Evolutionary conservation across 495 filamentous ascomycete species (phyloP), one percentile per base, ranked within the genome.

Genomic region (Penicillium chermesinum): DNA sequence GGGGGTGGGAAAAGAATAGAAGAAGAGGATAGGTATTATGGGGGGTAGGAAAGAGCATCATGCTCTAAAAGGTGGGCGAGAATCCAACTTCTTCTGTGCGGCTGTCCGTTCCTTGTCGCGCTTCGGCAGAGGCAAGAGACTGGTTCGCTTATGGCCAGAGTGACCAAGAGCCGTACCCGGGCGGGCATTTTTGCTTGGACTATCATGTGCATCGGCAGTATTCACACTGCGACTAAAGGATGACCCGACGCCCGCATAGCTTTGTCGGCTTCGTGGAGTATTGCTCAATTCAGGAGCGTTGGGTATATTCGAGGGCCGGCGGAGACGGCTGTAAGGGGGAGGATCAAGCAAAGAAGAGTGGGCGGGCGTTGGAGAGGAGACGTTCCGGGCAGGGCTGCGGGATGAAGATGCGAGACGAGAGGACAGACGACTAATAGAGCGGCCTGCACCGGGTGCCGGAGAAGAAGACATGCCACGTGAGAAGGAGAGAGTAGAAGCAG

Each of bases 101-200:
- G 63, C 27, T 6, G 61, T 44, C 25, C 66, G 64, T 20, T 62
- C 59, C 1, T 65, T 69, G 36, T 35, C 38, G 18, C 61, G 62
- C 44, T 62, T 73, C 2, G 69, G 69, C 38, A 74, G 27, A 15
- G 75, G 75, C 13, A 79, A 59, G 38, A 79, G 57, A 59, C 77
- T 80, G 36, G 60, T 64, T 15, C 78, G 69, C 38, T 64, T 73
- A 15, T 64, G 73, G 15, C 55, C 57, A 13, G 70, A 69, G 46
- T 73, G 70, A 1, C 71, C 72, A 2, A 79, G 55, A 4, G 75
- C 53, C 0, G 74, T 79, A 1, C 62, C 71, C 2, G 73, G 74
- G 7, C 74, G 66, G 3, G 54, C 40, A 2, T 59, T 39, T 45
- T 71, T 73, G 15, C 60, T 65, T 12, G 68, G 67, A 35, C 60